Conservation (phyloP, 805 yeast genomes). For the Wickerhamomyces alni region DNA sequence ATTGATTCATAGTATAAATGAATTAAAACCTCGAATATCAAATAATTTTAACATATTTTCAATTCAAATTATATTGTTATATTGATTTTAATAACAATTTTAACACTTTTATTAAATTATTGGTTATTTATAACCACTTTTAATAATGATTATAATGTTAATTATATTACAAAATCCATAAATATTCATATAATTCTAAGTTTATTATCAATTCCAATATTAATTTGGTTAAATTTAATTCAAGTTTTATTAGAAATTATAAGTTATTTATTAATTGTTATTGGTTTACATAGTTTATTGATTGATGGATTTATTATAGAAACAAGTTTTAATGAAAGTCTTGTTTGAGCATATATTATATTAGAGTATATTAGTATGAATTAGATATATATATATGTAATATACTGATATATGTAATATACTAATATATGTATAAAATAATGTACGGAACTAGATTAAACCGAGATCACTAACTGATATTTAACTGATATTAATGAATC, state of each 20-base stretch:
- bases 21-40: slow-evolving; percentile 8
- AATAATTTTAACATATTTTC: slow-evolving; percentile 15
- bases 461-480: too few relatives aligned
- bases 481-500: too few relatives aligned
- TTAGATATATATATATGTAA: not conserved
- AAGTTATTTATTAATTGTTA: slow-evolving; percentile 4
- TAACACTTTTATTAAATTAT: slow-evolving; percentile 15
- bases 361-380: not conserved
- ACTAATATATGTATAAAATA: too few relatives aligned
- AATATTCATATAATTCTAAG: too few relatives aligned
- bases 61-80: slow-evolving; percentile 20
- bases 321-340: slow-evolving; percentile 19
- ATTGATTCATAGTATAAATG: slow-evolving; percentile 9
- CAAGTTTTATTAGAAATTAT: slow-evolving; percentile 1
- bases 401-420: not conserved
- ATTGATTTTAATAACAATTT: slow-evolving; percentile 7
- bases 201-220: slow-evolving; percentile 1
- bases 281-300: slow-evolving; percentile 6
- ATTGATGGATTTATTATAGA: slow-evolving; percentile 14
- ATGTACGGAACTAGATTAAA: too few relatives aligned
- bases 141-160: too few relatives aligned
- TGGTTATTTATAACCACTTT: slow-evolving; percentile 14
- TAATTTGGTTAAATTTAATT: slow-evolving; percentile 1
- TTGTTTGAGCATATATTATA: slow-evolving; percentile 4
- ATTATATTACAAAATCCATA: too few relatives aligned